A percentile compares a stretch with the other conserved stretches of the same genome.
Evolutionary conservation across 2,329 filamentous ascomycete species (phyloP).

Genomic region (Diaporthe aspalathi): DNA sequence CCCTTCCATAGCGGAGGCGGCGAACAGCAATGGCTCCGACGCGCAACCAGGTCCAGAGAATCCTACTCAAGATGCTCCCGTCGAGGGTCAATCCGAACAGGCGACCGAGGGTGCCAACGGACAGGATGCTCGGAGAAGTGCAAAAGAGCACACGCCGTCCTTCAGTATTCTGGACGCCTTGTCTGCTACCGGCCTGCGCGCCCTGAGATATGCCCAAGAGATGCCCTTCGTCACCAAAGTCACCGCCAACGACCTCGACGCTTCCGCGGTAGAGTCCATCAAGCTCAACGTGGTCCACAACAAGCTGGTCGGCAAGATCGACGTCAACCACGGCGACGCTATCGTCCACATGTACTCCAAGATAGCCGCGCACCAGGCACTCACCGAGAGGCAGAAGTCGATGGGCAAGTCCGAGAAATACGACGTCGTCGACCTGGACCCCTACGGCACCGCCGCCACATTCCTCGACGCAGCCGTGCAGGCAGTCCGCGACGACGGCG

Average conservation of each 20-base stretch:
- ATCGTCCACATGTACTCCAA: constrained; percentile 89
- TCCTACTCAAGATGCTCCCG: constrained; percentile 4
- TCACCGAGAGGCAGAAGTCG: constrained; percentile 51
- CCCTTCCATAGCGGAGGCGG: background rate
- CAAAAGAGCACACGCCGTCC: constrained; percentile 49
- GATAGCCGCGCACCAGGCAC: constrained; percentile 65
- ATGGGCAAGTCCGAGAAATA: constrained; percentile 67
- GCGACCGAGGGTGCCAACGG: constrained; percentile 19
- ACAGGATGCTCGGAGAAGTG: constrained; percentile 24
- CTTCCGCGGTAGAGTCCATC: constrained; percentile 82
- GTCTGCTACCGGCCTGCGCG: constrained; percentile 91
- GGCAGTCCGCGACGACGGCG: constrained; percentile 83
- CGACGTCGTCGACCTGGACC: constrained; percentile 96
- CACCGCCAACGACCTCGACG: constrained; percentile 90
- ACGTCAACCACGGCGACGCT: constrained; percentile 82
- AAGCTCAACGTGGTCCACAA: constrained; percentile 88
- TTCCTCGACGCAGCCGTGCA: constrained; percentile 94
- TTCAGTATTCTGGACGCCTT: constrained; percentile 95
- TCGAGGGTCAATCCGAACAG: constrained; percentile 1
- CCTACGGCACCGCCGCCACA: constrained; percentile 91
- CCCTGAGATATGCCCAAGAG: constrained; percentile 90
- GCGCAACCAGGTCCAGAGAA: background rate
- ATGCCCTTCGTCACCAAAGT: constrained; percentile 85
- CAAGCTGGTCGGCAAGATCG: constrained; percentile 75
- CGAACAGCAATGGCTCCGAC: background rate